Percentiles rank a stretch among this genome's conserved stretches.
Conservation (phyloP, 345 rosid species). For the Luvunga scandens region DNA sequence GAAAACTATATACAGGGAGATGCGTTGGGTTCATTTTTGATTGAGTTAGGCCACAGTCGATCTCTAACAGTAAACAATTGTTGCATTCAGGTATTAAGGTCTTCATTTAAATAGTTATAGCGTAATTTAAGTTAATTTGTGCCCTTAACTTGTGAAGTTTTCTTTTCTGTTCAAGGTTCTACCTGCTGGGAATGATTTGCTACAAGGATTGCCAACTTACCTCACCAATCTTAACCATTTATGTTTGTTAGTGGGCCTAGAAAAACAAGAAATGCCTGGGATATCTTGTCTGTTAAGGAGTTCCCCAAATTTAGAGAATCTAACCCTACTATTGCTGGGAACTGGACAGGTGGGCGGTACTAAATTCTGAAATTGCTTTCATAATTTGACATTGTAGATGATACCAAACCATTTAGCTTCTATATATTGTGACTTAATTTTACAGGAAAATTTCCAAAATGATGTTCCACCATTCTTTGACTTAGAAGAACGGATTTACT, state of each 20-base stretch:
- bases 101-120: conserved; percentile 3
- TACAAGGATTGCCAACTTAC: neutral
- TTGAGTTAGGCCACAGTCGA: neutral
- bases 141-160: neutral
- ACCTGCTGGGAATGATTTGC: conserved; percentile 5
- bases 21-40: conserved; percentile 16
- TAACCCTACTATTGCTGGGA: conserved; percentile 6
- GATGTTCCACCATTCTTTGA: neutral
- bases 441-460: neutral
- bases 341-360: neutral
- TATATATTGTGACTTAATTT: neutral
- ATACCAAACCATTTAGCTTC: neutral
- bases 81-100: conserved; percentile 17
- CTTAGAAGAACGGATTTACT: conserved; percentile 12
- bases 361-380: neutral
- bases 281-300: conserved; percentile 19
- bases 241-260: conserved; percentile 7
- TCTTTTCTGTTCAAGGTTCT: conserved; percentile 8
- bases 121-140: conserved; percentile 1
- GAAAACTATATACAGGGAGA: neutral
- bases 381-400: neutral
- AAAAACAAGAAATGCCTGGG: conserved; percentile 15
- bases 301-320: conserved; percentile 12
- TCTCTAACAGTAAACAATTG: conserved; percentile 16
- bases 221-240: conserved; percentile 14